Evolutionary conservation across 129 eudicot genomes (phyloP).

Genomic region (Apium graveolens): DNA sequence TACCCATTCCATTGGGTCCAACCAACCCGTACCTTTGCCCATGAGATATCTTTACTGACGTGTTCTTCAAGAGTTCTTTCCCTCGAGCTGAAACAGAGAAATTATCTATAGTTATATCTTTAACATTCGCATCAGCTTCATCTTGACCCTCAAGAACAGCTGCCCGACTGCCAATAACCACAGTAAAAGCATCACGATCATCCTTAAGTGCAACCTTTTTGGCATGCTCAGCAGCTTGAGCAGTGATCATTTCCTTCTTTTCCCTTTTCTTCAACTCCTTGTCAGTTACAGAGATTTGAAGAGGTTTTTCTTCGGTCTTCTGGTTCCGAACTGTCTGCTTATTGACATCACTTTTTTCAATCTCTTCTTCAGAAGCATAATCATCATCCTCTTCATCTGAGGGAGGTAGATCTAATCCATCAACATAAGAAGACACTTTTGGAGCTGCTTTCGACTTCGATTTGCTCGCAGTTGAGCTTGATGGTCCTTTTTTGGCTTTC

Average conservation of each 20-base stretch:
- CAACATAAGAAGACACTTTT: slow-evolving; percentile 43
- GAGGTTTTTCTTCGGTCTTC: slow-evolving; percentile 30
- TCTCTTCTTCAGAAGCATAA: slow-evolving; percentile 26
- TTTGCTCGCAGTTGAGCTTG: slow-evolving; percentile 30
- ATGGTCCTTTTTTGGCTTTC: slow-evolving; percentile 49
- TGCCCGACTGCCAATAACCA: slow-evolving; percentile 67
- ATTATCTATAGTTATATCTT: slow-evolving; percentile 69
- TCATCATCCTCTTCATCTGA: slow-evolving; percentile 34
- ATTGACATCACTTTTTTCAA: slow-evolving; percentile 2
- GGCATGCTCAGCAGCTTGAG: slow-evolving; percentile 48
- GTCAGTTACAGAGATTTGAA: slow-evolving; percentile 40
- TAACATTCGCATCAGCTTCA: slow-evolving; percentile 79
- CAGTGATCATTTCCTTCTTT: slow-evolving; percentile 57
- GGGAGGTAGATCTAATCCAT: slow-evolving; percentile 76
- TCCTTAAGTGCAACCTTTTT: slow-evolving; percentile 61
- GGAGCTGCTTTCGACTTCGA: slow-evolving; percentile 54
- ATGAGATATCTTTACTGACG: slow-evolving; percentile 67
- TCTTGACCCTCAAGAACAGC: slow-evolving; percentile 66
- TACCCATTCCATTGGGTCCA: slow-evolving; percentile 87
- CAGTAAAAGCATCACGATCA: slow-evolving; percentile 76
- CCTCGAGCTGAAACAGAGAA: slow-evolving; percentile 85
- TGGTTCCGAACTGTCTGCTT: slow-evolving; percentile 27
- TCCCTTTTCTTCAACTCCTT: slow-evolving; percentile 78
- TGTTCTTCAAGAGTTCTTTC: slow-evolving; percentile 62
- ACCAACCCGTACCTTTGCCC: slow-evolving; percentile 76